Conservation (phyloP, 305 asterid genomes). For the Fraxinus velutina region DNA sequence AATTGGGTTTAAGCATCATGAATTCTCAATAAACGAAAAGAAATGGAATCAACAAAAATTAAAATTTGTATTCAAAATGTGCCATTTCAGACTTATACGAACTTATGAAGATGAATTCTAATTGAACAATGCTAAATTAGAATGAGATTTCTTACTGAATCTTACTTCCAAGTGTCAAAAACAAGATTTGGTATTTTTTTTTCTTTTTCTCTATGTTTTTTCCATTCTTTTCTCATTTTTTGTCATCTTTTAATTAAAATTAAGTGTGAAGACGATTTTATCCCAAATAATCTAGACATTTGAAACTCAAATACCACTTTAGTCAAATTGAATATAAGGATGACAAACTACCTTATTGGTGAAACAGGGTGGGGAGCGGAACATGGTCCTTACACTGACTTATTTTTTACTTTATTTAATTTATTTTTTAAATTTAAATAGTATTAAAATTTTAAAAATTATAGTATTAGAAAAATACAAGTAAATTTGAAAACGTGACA, state of each 20-base stretch:
- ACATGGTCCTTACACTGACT: not conserved
- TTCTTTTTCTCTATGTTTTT: too few relatives aligned
- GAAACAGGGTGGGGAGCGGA: not conserved
- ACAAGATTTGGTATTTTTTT: not conserved
- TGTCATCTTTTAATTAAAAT: not conserved
- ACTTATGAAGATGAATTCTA: not conserved
- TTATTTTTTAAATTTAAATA: too few relatives aligned
- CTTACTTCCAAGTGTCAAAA: not conserved
- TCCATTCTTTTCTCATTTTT: not conserved
- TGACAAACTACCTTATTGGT: not conserved
- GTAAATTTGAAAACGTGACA: not conserved
- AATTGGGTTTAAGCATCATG: not conserved
- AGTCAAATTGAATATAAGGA: not conserved
- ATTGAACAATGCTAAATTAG: not conserved
- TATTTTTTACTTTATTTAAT: too few relatives aligned
- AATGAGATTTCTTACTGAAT: not conserved
- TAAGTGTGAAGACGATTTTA: not conserved
- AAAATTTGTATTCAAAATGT: not conserved
- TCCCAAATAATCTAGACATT: not conserved
- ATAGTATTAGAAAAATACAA: not conserved
- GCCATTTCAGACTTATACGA: not conserved
- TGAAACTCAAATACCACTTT: not conserved
- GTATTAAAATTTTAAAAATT: not conserved
- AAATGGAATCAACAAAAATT: not conserved
- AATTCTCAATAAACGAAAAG: not conserved